Base-by-base conservation (phyloP, 148 eudicot species). In the Tetragonia tetragonoides region DNA sequence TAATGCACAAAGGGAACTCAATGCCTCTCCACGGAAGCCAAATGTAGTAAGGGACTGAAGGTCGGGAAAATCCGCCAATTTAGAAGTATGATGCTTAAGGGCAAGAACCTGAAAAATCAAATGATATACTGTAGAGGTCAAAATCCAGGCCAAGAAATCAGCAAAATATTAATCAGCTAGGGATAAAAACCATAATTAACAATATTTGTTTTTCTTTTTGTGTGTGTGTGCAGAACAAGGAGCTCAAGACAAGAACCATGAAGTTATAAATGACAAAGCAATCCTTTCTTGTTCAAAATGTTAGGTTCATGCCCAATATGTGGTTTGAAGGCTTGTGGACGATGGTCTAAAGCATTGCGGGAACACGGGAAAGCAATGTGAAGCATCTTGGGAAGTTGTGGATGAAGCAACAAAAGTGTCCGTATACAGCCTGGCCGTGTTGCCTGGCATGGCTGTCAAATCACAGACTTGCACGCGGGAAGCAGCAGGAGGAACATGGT, bases 1-100 rank as follows among this genome's bases (percentile, higher is more conserved):
- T 67, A 95, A 79, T 64, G 88, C 85, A 79, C 99, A 95, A 62
- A 95, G 90, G 49, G 99, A 93, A 80, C 97, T 95, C 86, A 95
- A 78, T 37, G 99, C 99, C 87, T 95, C 99, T 49, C 99, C 99
- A 84, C 99, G 85, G 80, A 95, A 95, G 54, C 99, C 99, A 84
- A 95, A 95, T 28, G 97, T 93, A 37, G 86, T 77, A 66, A 95
- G 85, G 39, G 90, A 90, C 74, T 95, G 97, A 80, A 95, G 99
- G 86, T 95, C 99, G 23, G 84, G 89, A 81, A 95, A 93, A 74
- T 89, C 94, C 53, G 87, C 85, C 76, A 95, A 83, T 82, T 95
- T 95, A 18, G 99, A 95, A 60, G 99, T 95, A 83, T 95, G 99
- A 85, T 95, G 99, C 87, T 89, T 95, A 66, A 91, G 87, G 38